These are phyloP conservation scores for Mycena rebaudengoi DNA, from an alignment of 768 basidiomycete species.

Conservation along the genomic window DNA sequence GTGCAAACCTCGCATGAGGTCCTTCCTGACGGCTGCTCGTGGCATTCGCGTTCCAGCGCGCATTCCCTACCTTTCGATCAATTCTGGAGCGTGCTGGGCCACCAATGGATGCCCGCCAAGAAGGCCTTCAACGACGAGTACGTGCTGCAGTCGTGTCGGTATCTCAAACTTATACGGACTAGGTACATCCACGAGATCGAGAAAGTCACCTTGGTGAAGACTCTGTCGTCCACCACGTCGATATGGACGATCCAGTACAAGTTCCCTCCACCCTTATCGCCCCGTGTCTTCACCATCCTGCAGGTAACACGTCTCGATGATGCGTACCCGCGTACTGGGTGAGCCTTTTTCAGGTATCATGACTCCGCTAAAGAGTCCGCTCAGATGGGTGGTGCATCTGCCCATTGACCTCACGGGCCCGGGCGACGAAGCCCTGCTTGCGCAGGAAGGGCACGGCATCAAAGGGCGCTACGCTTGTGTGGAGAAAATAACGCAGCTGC, in stretches of 20 bases:
- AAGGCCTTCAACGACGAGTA: slow-evolving; percentile 13
- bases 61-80: slow-evolving; percentile 3
- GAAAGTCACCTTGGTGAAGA: neutral
- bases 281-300: slow-evolving; percentile 6
- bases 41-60: slow-evolving; percentile 2
- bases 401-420: neutral
- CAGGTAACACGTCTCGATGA: slow-evolving; percentile 2
- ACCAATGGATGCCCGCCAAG: slow-evolving; percentile 2
- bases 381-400: slow-evolving; percentile 7
- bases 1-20: neutral
- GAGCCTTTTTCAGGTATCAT: neutral
- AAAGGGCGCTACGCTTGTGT: slow-evolving; percentile 13
- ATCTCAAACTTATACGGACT: neutral
- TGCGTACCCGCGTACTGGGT: slow-evolving; percentile 3
- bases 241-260: slow-evolving; percentile 3
- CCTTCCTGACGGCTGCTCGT: neutral
- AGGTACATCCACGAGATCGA: slow-evolving; percentile 10
- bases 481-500: slow-evolving; percentile 3
- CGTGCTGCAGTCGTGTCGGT: neutral
- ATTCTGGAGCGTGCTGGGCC: slow-evolving; percentile 8
- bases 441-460: slow-evolving; percentile 1
- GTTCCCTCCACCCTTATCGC: neutral
- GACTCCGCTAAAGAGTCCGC: too few relatives aligned
- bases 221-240: slow-evolving; percentile 1
- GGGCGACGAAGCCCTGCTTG: slow-evolving; percentile 1